phyloP scores from a whole-genome alignment of 148 eudicot genomes.

The Spergularia bocconei region DNA sequence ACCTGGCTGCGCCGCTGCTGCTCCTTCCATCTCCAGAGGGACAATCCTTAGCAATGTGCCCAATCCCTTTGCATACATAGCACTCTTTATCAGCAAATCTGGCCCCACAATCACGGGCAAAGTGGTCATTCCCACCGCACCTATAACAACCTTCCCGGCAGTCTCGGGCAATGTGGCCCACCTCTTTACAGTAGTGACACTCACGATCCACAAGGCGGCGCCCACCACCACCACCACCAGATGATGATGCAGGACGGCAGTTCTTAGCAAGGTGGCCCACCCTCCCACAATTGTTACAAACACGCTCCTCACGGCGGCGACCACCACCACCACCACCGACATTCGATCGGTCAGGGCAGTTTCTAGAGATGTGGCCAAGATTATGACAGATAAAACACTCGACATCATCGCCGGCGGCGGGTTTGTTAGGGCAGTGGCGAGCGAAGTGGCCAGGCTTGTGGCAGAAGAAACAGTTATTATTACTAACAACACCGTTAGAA shows the following conservation, averaged over 20 bases:
- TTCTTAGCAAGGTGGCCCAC: neutral
- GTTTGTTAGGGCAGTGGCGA: constrained; percentile 24
- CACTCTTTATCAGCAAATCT: neutral
- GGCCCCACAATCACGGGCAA: neutral
- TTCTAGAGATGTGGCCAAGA: constrained; percentile 28
- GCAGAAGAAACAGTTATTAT: constrained; percentile 26
- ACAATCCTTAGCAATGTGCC: neutral
- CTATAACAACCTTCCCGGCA: neutral
- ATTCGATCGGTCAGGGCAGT: constrained; percentile 15
- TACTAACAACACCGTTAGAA: too few relatives aligned
- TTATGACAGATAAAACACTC: constrained; percentile 27
- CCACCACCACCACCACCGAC: constrained; percentile 22
- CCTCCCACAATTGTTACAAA: neutral
- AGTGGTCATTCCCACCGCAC: neutral
- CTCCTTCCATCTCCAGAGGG: neutral
- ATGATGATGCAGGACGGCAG: neutral
- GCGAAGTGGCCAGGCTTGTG: constrained; percentile 26
- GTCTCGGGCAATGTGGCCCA: neutral
- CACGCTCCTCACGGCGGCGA: neutral
- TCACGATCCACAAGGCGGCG: neutral
- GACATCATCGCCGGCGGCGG: too few relatives aligned
- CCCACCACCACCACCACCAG: neutral
- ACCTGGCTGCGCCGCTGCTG: constrained; percentile 18
- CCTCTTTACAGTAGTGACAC: neutral
- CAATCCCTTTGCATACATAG: neutral